Evolutionary conservation across 106 monocot species (phyloP), one percentile per base, ranked within the genome.

Genomic region (Platanthera zijinensis): DNA sequence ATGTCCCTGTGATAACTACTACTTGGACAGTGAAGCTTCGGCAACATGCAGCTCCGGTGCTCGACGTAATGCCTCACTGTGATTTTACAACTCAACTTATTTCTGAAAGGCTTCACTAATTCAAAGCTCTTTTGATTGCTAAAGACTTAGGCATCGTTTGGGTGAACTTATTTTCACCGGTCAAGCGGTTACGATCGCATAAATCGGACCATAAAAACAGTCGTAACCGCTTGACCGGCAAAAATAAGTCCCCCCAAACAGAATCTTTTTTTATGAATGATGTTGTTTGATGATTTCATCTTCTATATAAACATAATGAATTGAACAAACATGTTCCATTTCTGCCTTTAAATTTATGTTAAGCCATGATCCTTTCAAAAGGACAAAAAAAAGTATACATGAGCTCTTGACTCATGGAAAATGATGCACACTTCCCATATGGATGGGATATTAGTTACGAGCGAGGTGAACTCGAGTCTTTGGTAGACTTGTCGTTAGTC

Each of bases 371-470:
- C 17, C 4, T 54, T 54, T 4, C 14, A 11, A 14, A 11, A 13
- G 11, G 15, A 54, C 0, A 8, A 54, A 12, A 4, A 12, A 13
- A 13, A 4, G 14, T 0, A 9, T 22, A 19, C 19, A 17, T 62
- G 62, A 25, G 63, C 63, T 25, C n/a, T 25, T 63, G 17, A 63
- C 18, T 5, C 5, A 8, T 19, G 22, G 63, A 22, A 63, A 63
- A 5, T 63, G 11, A 21, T 21, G 19, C 22, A 63, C 22, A 25
- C 7, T 63, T 8, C 25, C 18, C 63, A 21, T 17, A 63, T 28
- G 63, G 63, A 63, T 63, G 63, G 63, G 63, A 63, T 63, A 21
- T 46, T 46, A 25, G 45, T 28, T 62, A 76, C n/a, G 59, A 76
- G 47, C 18, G 75, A 2, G 75, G 56, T 5, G 28, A 59, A 13